Conservation (phyloP, 1,139 yeast genomes). For the Diutina mesorugosa region DNA sequence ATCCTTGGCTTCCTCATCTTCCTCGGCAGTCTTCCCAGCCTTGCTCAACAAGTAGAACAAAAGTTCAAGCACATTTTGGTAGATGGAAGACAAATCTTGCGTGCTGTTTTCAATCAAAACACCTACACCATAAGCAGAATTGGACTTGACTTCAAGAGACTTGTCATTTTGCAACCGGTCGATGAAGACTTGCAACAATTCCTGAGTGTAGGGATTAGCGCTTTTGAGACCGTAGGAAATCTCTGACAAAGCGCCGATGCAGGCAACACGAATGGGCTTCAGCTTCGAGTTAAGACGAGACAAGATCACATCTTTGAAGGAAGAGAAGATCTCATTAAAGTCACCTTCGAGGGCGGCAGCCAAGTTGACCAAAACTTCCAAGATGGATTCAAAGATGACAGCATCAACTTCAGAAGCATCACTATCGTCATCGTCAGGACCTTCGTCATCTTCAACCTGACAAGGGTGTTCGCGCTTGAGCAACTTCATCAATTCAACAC, state of each 20-base stretch:
- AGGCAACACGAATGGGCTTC: conserved; percentile 65
- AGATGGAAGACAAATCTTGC: conserved; percentile 48
- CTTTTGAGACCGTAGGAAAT: conserved; percentile 65
- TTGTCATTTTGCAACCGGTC: conserved; percentile 63
- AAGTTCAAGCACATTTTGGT: conserved; percentile 58
- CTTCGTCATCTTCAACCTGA: conserved; percentile 44
- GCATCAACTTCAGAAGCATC: conserved; percentile 86
- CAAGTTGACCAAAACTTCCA: conserved; percentile 72
- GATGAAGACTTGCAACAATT: conserved; percentile 56
- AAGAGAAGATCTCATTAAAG: conserved; percentile 57
- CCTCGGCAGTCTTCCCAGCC: conserved; percentile 34
- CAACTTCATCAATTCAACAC: conserved; percentile 57
- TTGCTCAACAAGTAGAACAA: conserved; percentile 69
- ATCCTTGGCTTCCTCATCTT: conserved; percentile 72
- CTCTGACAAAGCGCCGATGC: conserved; percentile 87
- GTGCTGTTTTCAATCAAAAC: conserved; percentile 51
- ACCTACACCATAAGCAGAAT: conserved; percentile 95
- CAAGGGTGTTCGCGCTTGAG: conserved; percentile 74
- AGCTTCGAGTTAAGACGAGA: conserved; percentile 52
- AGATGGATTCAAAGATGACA: conserved; percentile 68
- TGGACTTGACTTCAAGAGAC: conserved; percentile 83
- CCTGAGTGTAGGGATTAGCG: conserved; percentile 54
- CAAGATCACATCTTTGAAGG: conserved; percentile 58
- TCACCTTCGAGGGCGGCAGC: conserved; percentile 65
- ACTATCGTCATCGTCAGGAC: conserved; percentile 36